phyloP scores from a whole-genome alignment of 257 asterid species.

The Solanum habrochaites region DNA sequence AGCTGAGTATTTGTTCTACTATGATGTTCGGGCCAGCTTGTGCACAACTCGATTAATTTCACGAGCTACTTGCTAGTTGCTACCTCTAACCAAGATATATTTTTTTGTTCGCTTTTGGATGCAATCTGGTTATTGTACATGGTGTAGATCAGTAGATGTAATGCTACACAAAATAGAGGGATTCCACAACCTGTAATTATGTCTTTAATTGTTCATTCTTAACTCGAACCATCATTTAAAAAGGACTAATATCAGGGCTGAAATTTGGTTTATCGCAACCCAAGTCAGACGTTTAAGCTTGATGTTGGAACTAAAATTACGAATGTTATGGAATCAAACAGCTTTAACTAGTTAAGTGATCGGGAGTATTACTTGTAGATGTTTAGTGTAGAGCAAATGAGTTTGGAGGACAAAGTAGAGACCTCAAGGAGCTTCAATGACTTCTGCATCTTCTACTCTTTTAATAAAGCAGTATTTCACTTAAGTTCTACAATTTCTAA shows the following conservation, averaged over 20 bases:
- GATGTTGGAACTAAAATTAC: neutral
- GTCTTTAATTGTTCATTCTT: neutral
- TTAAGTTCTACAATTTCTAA: constrained; percentile 21
- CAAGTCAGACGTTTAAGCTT: neutral
- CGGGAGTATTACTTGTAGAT: neutral
- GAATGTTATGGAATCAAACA: neutral
- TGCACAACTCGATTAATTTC: neutral
- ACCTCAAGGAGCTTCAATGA: neutral
- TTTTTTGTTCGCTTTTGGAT: neutral
- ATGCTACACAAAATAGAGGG: neutral
- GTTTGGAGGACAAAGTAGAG: neutral
- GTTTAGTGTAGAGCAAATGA: neutral
- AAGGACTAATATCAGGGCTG: neutral
- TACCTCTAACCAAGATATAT: neutral
- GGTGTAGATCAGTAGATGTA: neutral
- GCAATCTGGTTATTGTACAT: neutral
- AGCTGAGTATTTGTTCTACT: neutral
- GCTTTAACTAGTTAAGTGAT: neutral
- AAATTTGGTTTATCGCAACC: neutral
- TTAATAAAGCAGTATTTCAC: neutral
- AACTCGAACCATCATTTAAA: neutral
- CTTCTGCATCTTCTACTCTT: neutral
- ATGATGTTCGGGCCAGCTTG: neutral
- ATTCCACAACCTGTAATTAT: neutral
- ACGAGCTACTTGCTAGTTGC: neutral